Percentiles rank a stretch among this genome's conserved stretches.
phyloP scores from a whole-genome alignment of 768 basidiomycete species.

The Phylloporus arenicola region DNA sequence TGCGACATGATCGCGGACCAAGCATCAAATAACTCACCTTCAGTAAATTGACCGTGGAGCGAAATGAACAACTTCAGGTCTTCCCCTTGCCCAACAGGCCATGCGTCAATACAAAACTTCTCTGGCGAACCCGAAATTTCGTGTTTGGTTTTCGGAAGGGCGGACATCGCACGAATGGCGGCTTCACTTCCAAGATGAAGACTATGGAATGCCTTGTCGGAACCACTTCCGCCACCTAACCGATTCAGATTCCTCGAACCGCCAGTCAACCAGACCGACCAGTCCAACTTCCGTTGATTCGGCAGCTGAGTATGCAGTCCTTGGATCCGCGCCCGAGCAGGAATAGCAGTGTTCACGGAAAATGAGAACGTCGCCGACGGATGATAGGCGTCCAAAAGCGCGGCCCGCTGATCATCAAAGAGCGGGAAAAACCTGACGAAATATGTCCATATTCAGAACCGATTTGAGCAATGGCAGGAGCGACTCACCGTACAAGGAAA shows the following conservation, averaged over 20 bases:
- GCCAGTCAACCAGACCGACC: conserved; percentile 61
- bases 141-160: conserved; percentile 76
- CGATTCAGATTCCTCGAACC: conserved; percentile 76
- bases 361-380: conserved; percentile 88
- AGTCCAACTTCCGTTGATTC: conserved; percentile 78
- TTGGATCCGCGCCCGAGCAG: conserved; percentile 68
- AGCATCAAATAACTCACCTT: conserved; percentile 54
- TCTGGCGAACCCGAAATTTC: conserved; percentile 72
- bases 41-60: conserved; percentile 87
- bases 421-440: conserved; percentile 69
- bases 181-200: conserved; percentile 69
- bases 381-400: conserved; percentile 70
- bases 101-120: conserved; percentile 85
- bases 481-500: conserved; percentile 70
- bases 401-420: conserved; percentile 72
- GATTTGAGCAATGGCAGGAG: background rate
- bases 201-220: conserved; percentile 58
- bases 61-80: conserved; percentile 55
- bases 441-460: conserved; percentile 10
- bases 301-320: conserved; percentile 67
- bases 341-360: conserved; percentile 79
- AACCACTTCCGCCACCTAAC: conserved; percentile 53
- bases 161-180: conserved; percentile 52
- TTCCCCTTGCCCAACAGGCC: conserved; percentile 64
- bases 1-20: conserved; percentile 8